Conservation (phyloP, 2,329 filamentous ascomycete species). For the Aspergillus uvarum region DNA sequence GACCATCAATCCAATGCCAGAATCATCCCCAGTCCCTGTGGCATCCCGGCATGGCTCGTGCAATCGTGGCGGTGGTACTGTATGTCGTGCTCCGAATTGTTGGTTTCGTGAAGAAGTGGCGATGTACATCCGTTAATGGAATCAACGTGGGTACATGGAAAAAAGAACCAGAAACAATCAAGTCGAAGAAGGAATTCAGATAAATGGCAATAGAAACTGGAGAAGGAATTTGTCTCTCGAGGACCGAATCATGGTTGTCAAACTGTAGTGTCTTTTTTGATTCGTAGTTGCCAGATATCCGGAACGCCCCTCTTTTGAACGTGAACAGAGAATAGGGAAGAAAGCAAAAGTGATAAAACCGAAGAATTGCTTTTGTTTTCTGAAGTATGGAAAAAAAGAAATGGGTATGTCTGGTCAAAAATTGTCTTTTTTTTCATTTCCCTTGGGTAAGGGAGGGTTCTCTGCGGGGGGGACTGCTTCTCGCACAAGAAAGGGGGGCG, state of each 20-base stretch:
- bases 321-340: slow-evolving; percentile 42
- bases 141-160: slow-evolving; percentile 24
- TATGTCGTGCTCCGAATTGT: slow-evolving; percentile 5
- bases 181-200: slow-evolving; percentile 47
- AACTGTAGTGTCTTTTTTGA: neutral
- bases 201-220: slow-evolving; percentile 30
- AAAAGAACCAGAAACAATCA: slow-evolving; percentile 33
- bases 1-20: neutral
- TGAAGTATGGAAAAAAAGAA: neutral
- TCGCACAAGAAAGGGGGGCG: slow-evolving; percentile 30
- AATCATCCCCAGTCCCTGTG: slow-evolving; percentile 16
- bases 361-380: slow-evolving; percentile 47
- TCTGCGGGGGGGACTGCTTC: slow-evolving; percentile 53
- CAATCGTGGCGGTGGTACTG: slow-evolving; percentile 12
- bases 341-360: neutral
- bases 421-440: slow-evolving; percentile 58
- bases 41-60: slow-evolving; percentile 14
- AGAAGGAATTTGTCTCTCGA: slow-evolving; percentile 20
- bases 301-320: slow-evolving; percentile 63
- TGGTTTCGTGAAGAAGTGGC: neutral
- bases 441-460: slow-evolving; percentile 15
- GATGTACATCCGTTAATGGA: slow-evolving; percentile 14
- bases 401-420: slow-evolving; percentile 45
- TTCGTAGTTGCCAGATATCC: slow-evolving; percentile 70
- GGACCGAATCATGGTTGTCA: neutral